Base-by-base conservation (phyloP, 2,329 filamentous ascomycete species). In the Colletotrichum ledebouriae region DNA sequence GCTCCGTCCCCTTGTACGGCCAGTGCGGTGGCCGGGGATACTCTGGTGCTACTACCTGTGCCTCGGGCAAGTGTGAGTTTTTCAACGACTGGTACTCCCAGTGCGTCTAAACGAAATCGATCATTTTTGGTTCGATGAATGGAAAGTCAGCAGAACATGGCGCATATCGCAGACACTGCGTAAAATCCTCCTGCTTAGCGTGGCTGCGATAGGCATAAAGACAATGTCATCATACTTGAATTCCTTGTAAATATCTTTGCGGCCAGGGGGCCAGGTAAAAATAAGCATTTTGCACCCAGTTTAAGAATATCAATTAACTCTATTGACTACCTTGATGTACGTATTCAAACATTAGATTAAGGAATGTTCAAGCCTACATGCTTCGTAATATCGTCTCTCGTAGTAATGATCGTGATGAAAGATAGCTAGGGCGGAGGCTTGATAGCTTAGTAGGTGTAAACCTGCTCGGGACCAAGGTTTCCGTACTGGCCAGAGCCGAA, bases 1-100 rank as follows among this genome's bases (percentile, higher is more conserved):
- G 72, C 58, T 69, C 63, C 34, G 72, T 76, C 22, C 72, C 73
- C 10, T 73, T 73, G 49, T 82, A 74, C 68, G 78, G 74, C n/a
- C 79, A 81, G 71, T 82, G 80, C 59, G 73, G 73, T 61, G 73
- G 73, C 17, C 25, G 68, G 44, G 69, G 69, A 20, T 71, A 67
- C 61, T 66, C 63, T 34, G 73, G 73, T 15, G 59, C 69, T 25
- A 73, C 70, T 13, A 63, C 69, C 57, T 73, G 72, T 52, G 52
- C 69, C 37, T 63, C 69, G 9, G 71, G 72, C 46, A 73, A 52
- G 33, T 73, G 72, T 59, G 60, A 63, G 61, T 44, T 63, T 3
- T 47, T 50, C 44, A 67, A 70, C 63, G 63, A 72, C 42, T 73
- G 71, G 71, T 73, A 73, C 63, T 70, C 67, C 9, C 65, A 72